phyloP scores from a whole-genome alignment of 2,329 filamentous ascomycete species.

The Neonectria faginata region DNA sequence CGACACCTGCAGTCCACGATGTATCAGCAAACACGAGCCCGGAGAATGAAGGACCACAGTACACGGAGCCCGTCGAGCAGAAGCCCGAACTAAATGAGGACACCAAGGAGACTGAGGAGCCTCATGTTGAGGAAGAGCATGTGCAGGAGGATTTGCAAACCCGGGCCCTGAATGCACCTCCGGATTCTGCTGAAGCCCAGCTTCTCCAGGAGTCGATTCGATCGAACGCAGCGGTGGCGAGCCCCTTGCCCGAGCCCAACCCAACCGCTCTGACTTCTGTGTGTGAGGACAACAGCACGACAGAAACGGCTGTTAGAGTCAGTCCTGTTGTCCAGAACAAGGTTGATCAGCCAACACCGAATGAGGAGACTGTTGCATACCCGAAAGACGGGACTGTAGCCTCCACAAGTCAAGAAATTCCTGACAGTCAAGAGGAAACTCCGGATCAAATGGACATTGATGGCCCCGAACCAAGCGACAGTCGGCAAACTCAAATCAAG shows the following conservation, averaged over 20 bases:
- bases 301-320: constrained; percentile 10
- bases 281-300: constrained; percentile 25
- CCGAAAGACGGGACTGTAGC: constrained; percentile 15
- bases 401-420: constrained; percentile 44
- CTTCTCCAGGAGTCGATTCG: constrained; percentile 57
- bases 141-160: constrained; percentile 37
- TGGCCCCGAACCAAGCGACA: constrained; percentile 37
- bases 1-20: constrained; percentile 76
- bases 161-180: constrained; percentile 38
- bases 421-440: constrained; percentile 51
- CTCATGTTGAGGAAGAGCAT: constrained; percentile 23
- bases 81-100: constrained; percentile 56
- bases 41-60: constrained; percentile 73
- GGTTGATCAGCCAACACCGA: constrained; percentile 5
- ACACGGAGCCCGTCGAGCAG: constrained; percentile 61
- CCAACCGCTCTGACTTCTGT: constrained; percentile 3
- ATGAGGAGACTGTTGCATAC: constrained; percentile 8
- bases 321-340: constrained; percentile 13
- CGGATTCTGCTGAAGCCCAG: constrained; percentile 57
- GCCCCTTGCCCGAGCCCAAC: constrained; percentile 22
- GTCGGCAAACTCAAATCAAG: constrained; percentile 26
- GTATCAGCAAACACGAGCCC: constrained; percentile 80
- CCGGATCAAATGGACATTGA: constrained; percentile 53
- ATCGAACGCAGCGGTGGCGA: constrained; percentile 43
- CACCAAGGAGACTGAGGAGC: constrained; percentile 35